phyloP scores from a whole-genome alignment of 2,329 filamentous ascomycete species.

The Phialophora verrucosa region DNA sequence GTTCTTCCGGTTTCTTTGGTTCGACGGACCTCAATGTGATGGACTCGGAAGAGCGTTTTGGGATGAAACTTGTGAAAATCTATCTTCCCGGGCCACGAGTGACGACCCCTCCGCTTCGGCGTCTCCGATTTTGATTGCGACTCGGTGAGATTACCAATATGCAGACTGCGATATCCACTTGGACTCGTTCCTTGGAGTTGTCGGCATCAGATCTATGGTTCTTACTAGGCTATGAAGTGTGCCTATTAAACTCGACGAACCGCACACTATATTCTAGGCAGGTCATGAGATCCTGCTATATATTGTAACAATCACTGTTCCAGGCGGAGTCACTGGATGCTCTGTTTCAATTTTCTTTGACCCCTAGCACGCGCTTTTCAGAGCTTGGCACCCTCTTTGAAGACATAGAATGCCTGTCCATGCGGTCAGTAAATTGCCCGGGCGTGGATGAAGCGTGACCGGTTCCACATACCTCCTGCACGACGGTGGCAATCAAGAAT shows the following conservation, averaged over 20 bases:
- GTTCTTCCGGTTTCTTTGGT: constrained; percentile 21
- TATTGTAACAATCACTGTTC: neutral
- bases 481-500: constrained; percentile 35
- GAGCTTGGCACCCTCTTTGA: constrained; percentile 34
- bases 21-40: constrained; percentile 22
- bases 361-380: neutral
- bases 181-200: neutral
- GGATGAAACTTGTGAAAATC: neutral
- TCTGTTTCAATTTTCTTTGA: neutral
- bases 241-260: neutral
- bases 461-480: constrained; percentile 35
- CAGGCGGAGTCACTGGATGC: neutral
- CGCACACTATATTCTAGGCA: neutral
- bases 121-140: neutral
- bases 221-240: neutral
- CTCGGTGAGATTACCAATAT: neutral
- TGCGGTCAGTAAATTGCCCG: neutral
- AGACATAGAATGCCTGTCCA: constrained; percentile 37
- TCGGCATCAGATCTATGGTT: neutral
- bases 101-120: neutral
- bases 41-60: constrained; percentile 16
- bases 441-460: neutral
- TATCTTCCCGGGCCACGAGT: neutral
- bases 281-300: neutral
- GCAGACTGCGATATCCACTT: neutral